Evolutionary conservation across 805 yeast species (phyloP).

Genomic region (Saccharomycopsis oosterbeekiorum): DNA sequence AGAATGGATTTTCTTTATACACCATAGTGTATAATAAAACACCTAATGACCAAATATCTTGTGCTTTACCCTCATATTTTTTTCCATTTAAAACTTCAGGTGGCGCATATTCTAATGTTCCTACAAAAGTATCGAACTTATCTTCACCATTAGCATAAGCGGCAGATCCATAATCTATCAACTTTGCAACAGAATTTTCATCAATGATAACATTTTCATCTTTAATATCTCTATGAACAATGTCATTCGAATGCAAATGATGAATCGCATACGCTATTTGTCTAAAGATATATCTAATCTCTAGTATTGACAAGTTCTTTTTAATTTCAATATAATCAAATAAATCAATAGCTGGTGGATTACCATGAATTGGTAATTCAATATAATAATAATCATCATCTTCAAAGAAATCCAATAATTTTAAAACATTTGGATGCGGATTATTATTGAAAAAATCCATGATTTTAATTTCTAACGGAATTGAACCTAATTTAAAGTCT

Average conservation of each 20-base stretch:
- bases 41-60: constrained; percentile 97
- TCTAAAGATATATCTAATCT: constrained; percentile 65
- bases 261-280: constrained; percentile 72
- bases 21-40: constrained; percentile 80
- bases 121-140: constrained; percentile 85
- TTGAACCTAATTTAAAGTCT: constrained; percentile 82
- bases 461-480: constrained; percentile 93
- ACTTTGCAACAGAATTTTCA: constrained; percentile 64
- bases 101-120: constrained; percentile 95
- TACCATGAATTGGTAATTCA: constrained; percentile 86
- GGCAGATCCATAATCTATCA: constrained; percentile 94
- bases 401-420: constrained; percentile 84
- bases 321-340: constrained; percentile 87
- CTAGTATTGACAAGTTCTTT: constrained; percentile 68
- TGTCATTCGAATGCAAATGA: constrained; percentile 77
- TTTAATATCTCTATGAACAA: constrained; percentile 89
- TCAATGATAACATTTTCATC: constrained; percentile 92
- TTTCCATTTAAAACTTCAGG: constrained; percentile 90
- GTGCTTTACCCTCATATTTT: constrained; percentile 86
- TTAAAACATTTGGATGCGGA: constrained; percentile 83
- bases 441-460: constrained; percentile 68
- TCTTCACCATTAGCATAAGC: constrained; percentile 83
- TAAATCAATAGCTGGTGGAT: constrained; percentile 82
- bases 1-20: constrained; percentile 91
- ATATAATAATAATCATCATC: constrained; percentile 83